phyloP scores from a whole-genome alignment of 768 basidiomycete genomes.

The Neoboletus subvelutipes region DNA sequence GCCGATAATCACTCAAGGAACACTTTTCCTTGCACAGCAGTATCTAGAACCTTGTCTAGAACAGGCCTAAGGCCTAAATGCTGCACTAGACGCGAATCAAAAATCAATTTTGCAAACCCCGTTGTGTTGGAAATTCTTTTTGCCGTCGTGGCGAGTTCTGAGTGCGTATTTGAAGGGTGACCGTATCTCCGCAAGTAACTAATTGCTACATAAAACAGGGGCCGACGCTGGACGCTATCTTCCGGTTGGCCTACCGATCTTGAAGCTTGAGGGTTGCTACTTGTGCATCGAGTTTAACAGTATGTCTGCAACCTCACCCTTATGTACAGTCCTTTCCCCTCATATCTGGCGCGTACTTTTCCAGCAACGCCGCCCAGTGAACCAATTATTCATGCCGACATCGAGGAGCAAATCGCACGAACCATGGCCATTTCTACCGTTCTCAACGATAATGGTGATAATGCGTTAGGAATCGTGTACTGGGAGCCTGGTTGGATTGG shows the following conservation, averaged over 20 bases:
- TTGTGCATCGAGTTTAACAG: constrained; percentile 6
- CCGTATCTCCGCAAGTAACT: too few relatives aligned
- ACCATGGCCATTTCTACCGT: neutral
- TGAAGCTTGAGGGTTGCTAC: too few relatives aligned
- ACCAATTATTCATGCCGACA: constrained; percentile 1
- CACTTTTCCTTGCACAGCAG: too few relatives aligned
- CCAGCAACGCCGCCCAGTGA: constrained; percentile 5
- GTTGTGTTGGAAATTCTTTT: too few relatives aligned
- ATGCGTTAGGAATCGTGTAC: constrained; percentile 11
- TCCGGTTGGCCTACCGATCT: constrained; percentile 15
- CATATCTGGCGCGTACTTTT: neutral
- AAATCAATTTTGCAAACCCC: too few relatives aligned
- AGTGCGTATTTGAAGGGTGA: too few relatives aligned
- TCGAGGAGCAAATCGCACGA: constrained; percentile 12
- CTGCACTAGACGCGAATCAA: too few relatives aligned
- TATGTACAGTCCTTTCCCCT: neutral
- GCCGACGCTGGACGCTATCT: neutral
- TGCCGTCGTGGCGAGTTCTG: too few relatives aligned
- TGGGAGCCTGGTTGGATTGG: constrained; percentile 12
- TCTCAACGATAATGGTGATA: constrained; percentile 4
- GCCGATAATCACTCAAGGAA: too few relatives aligned
- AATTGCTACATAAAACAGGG: too few relatives aligned
- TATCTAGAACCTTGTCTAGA: too few relatives aligned
- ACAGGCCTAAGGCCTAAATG: too few relatives aligned
- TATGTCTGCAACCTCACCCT: neutral